Evolutionary conservation across 257 asterid species (phyloP).

Genomic region (Osmanthus fragrans): DNA sequence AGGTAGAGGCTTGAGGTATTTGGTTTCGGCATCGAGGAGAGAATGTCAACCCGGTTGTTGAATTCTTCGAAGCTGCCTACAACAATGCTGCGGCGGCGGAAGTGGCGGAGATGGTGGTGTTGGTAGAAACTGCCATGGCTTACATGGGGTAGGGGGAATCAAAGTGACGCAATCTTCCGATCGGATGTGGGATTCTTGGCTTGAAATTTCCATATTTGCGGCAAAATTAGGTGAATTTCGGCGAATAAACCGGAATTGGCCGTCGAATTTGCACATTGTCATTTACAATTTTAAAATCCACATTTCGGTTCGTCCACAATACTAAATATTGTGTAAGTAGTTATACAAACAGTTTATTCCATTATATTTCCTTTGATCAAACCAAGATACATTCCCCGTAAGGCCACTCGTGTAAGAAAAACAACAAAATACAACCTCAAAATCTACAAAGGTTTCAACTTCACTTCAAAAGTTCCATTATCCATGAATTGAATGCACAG

Average conservation of each 20-base stretch:
- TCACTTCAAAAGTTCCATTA: constrained; percentile 51
- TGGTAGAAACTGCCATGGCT: constrained; percentile 43
- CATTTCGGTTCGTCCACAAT: background rate
- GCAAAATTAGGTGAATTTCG: background rate
- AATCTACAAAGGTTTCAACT: background rate
- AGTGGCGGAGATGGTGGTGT: constrained; percentile 54
- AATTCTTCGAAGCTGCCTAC: constrained; percentile 75
- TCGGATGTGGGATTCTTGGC: constrained; percentile 43
- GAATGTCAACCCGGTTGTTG: constrained; percentile 71
- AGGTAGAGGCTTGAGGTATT: constrained; percentile 49
- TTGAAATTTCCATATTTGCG: constrained; percentile 43
- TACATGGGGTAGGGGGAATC: constrained; percentile 61
- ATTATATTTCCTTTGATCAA: too few species aligned
- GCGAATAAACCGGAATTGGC: background rate
- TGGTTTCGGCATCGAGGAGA: constrained; percentile 59
- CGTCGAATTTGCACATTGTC: background rate
- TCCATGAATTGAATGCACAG: constrained; percentile 46
- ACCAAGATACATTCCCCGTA: too few species aligned
- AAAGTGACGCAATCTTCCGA: constrained; percentile 46
- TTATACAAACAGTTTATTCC: background rate
- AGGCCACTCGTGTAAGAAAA: background rate
- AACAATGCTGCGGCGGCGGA: constrained; percentile 59
- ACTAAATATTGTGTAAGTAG: background rate
- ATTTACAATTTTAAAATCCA: too few species aligned
- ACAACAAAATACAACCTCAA: background rate